Conservation (phyloP, 768 basidiomycete species). For the Mycena olivaceomarginata region DNA sequence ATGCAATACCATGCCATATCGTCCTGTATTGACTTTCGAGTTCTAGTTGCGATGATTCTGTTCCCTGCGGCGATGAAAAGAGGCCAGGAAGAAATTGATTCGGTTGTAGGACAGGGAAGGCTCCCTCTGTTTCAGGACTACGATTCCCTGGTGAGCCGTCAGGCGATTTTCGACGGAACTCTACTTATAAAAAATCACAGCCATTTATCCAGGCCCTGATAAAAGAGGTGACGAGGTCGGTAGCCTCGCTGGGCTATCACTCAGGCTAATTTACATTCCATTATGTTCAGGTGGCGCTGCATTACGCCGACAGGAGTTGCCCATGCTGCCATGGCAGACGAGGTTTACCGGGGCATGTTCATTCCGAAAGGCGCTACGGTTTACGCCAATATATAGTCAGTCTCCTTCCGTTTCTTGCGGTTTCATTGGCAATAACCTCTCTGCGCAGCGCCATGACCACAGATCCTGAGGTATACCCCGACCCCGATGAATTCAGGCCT, state of each 20-base stretch:
- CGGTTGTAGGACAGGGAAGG: slow-evolving; percentile 52
- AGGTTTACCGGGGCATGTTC: slow-evolving; percentile 58
- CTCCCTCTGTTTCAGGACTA: slow-evolving; percentile 58
- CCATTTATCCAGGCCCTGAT: background rate
- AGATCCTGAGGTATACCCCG: slow-evolving; percentile 20
- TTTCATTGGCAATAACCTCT: background rate
- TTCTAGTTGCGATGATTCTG: slow-evolving; percentile 56
- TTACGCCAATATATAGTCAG: slow-evolving; percentile 34
- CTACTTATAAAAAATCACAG: background rate
- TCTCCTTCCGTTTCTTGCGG: background rate
- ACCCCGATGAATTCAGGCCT: slow-evolving; percentile 31
- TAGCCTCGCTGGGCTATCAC: too few species aligned
- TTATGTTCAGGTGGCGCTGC: slow-evolving; percentile 50
- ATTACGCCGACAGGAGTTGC: slow-evolving; percentile 56
- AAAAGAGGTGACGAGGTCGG: slow-evolving; percentile 4
- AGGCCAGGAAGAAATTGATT: slow-evolving; percentile 60
- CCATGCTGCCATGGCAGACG: slow-evolving; percentile 58
- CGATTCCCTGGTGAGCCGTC: slow-evolving; percentile 38
- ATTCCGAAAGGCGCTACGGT: slow-evolving; percentile 58
- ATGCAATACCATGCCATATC: background rate
- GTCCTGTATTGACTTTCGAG: slow-evolving; percentile 37
- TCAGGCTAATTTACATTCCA: background rate
- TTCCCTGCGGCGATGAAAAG: slow-evolving; percentile 54
- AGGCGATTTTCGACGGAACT: background rate
- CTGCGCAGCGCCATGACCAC: slow-evolving; percentile 29